Evolutionary conservation across 2,329 filamentous ascomycete species (phyloP).

Genomic region (Trichophyton benhamiae): DNA sequence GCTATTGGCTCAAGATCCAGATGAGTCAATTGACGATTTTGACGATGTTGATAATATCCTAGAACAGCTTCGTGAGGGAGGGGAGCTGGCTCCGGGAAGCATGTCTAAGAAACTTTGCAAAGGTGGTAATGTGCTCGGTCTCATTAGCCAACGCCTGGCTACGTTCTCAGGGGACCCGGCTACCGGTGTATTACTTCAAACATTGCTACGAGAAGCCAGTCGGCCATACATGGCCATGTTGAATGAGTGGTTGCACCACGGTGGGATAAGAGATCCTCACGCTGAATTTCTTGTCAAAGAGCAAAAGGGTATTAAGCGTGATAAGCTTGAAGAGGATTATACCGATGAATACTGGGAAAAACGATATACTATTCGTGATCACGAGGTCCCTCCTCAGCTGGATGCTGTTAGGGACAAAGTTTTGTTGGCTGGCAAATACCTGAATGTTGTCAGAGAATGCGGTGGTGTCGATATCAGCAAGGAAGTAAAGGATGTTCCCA

Average conservation of each 20-base stretch:
- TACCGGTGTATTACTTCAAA: constrained; percentile 67
- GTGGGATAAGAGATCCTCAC: constrained; percentile 87
- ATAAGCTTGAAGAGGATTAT: constrained; percentile 87
- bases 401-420: constrained; percentile 89
- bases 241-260: constrained; percentile 96
- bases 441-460: constrained; percentile 95
- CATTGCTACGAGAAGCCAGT: constrained; percentile 73
- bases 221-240: constrained; percentile 96
- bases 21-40: constrained; percentile 58
- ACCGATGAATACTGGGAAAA: constrained; percentile 99
- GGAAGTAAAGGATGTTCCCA: constrained; percentile 74
- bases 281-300: constrained; percentile 91
- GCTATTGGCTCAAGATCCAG: constrained; percentile 60
- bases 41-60: constrained; percentile 89
- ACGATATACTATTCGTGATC: constrained; percentile 84
- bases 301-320: constrained; percentile 84
- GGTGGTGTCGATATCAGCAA: constrained; percentile 91
- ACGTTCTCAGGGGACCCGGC: constrained; percentile 89
- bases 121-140: constrained; percentile 82
- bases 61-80: constrained; percentile 76
- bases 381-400: constrained; percentile 82
- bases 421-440: constrained; percentile 86
- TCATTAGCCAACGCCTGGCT: constrained; percentile 73
- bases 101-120: constrained; percentile 90
- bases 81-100: constrained; percentile 63